Evolutionary conservation across 805 yeast species (phyloP), one percentile per base, ranked within the genome.

Genomic region (Ogataea salicorniae): DNA sequence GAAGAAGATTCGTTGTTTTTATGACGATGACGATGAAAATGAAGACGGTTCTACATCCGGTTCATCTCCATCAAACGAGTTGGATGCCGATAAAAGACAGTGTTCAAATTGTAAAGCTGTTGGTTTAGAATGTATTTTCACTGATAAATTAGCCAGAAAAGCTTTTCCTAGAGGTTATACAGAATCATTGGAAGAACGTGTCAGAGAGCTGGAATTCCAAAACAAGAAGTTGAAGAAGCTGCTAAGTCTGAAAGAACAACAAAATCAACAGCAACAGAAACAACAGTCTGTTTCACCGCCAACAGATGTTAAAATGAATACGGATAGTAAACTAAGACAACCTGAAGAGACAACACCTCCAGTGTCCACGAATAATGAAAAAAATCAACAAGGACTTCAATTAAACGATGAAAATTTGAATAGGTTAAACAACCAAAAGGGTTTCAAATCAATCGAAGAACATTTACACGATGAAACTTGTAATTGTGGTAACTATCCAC

Each of bases 151-250:
- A n/a, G 79, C 91, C 0, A 75, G 97, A 48, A 73, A 91, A 52
- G 92, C 96, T 0, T 90, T 84, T 59, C 97, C 97, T 0, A 75
- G 95, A 61, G 97, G 97, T 0, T 90, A 90, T 59, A 90, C 97
- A 0, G 97, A 90, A 66, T 83, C 90, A 2, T 65, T 90, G 46
- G 97, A 90, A 62, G 95, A 88, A 59, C 72, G 96, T 43, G 83
- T 90, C n/a, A 72, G 96, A 43, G 94, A 85, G 60, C 72, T 91
- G 20, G 96, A 89, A 63, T 78, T 84, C 3, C 95, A 89, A 58
- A 88, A 87, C 62, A 79, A 80, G 53, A 76, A 85, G 58, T 66
- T 90, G 26, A 72, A 77, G 34, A 85, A 87, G 9, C 61, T 84
- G 41, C 59, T 87, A 37, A 84, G 81, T 49, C 63, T 82, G 47